phyloP scores from a whole-genome alignment of 2,329 filamentous ascomycete genomes.

The Sporothrix inflata region DNA sequence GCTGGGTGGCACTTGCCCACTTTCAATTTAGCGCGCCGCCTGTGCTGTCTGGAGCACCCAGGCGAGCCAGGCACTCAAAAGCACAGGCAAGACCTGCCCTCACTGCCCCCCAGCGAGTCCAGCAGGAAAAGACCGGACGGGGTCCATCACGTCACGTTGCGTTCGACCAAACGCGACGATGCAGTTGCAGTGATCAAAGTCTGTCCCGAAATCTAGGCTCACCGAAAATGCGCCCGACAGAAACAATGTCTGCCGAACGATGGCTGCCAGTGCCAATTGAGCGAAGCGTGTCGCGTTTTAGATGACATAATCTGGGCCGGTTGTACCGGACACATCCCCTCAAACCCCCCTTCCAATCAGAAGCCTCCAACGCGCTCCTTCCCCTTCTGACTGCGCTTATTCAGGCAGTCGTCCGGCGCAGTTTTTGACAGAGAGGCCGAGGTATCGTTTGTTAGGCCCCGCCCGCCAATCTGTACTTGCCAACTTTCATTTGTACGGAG shows the following conservation, averaged over 20 bases:
- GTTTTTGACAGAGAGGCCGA: neutral
- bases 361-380: neutral
- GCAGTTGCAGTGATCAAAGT: neutral
- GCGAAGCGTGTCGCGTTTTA: neutral
- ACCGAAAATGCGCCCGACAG: neutral
- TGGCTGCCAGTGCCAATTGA: neutral
- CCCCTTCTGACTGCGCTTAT: slow-evolving; percentile 6
- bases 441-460: slow-evolving; percentile 3
- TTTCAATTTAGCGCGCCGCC: slow-evolving; percentile 7
- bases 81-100: slow-evolving; percentile 11
- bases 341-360: neutral
- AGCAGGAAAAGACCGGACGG: too few species aligned
- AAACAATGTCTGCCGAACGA: neutral
- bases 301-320: slow-evolving; percentile 21
- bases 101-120: too few species aligned
- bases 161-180: neutral
- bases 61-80: neutral
- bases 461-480: neutral
- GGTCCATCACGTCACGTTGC: neutral
- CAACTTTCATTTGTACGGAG: neutral
- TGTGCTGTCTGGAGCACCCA: neutral
- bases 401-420: neutral
- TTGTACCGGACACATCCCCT: neutral
- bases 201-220: neutral
- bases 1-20: neutral